These are phyloP conservation scores for Xylaria sp. DNA, from an alignment of 2,329 filamentous ascomycete species.

Conservation along the genomic window DNA sequence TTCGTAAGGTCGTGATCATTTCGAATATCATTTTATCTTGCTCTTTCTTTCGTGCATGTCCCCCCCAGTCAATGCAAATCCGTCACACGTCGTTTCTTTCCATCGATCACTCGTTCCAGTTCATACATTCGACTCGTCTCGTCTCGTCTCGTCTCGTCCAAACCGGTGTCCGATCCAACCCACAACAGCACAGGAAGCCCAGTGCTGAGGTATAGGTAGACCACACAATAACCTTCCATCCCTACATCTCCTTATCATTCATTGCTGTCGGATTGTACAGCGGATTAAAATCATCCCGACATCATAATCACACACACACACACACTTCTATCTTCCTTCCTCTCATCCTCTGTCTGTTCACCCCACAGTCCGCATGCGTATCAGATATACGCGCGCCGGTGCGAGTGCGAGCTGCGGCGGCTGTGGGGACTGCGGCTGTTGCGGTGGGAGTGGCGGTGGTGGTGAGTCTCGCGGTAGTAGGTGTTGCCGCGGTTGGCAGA, in stretches of 20 bases:
- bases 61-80: background rate
- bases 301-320: background rate
- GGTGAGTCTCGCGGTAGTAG: conserved; percentile 50
- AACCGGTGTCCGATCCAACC: conserved; percentile 6
- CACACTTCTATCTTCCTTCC: background rate
- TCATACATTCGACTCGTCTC: background rate
- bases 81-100: conserved; percentile 4
- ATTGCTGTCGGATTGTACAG: too few relatives aligned
- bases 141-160: background rate
- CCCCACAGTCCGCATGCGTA: background rate
- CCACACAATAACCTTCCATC: too few relatives aligned
- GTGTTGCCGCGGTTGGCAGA: conserved; percentile 39
- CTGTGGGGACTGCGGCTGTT: conserved; percentile 45
- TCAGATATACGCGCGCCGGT: conserved; percentile 55
- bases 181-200: too few relatives aligned
- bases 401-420: conserved; percentile 51
- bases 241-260: too few relatives aligned
- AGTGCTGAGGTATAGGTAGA: too few relatives aligned
- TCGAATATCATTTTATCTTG: background rate
- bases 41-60: background rate
- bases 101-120: background rate
- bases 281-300: too few relatives aligned
- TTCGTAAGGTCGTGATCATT: conserved; percentile 21
- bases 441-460: conserved; percentile 51
- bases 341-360: background rate